A percentile compares a stretch with the other conserved stretches of the same genome.
Evolutionary conservation across 2,329 filamentous ascomycete genomes (phyloP).

Genomic region (Cryphonectria radicalis): DNA sequence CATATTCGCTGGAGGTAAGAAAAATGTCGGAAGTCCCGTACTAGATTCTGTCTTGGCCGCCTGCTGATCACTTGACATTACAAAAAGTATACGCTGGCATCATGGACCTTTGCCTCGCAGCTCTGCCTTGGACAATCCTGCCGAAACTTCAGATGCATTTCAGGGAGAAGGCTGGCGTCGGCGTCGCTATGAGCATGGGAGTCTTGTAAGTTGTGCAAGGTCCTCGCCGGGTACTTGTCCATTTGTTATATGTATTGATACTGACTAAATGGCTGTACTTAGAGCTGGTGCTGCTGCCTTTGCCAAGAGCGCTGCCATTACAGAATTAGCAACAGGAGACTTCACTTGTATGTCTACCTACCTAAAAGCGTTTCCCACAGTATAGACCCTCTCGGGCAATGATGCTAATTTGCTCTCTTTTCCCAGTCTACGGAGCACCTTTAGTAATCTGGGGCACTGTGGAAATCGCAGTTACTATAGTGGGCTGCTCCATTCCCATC

Average conservation of each 20-base stretch:
- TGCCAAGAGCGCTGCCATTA: background rate
- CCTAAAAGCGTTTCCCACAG: background rate
- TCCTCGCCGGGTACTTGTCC: conserved; percentile 42
- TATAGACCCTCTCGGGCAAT: background rate
- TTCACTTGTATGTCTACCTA: background rate
- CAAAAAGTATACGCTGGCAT: conserved; percentile 22
- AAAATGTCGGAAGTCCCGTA: background rate
- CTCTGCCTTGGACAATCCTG: conserved; percentile 28
- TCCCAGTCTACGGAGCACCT: background rate
- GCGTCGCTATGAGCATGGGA: conserved; percentile 30
- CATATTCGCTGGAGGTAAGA: conserved; percentile 33
- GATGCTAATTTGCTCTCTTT: background rate
- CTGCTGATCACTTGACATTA: background rate
- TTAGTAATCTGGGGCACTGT: conserved; percentile 3
- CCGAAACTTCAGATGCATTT: conserved; percentile 23
- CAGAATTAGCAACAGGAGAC: background rate
- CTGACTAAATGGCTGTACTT: background rate
- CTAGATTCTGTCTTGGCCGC: background rate
- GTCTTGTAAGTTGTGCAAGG: conserved; percentile 41
- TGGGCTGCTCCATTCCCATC: conserved; percentile 9
- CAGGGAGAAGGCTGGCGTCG: conserved; percentile 26
- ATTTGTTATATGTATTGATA: background rate
- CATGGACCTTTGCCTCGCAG: conserved; percentile 27
- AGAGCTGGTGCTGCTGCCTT: conserved; percentile 1
- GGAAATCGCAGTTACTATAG: conserved; percentile 9